These are phyloP conservation scores for Stagonosporopsis chrysanthemi DNA, from an alignment of 2,329 filamentous ascomycete species.

Conservation along the genomic window DNA sequence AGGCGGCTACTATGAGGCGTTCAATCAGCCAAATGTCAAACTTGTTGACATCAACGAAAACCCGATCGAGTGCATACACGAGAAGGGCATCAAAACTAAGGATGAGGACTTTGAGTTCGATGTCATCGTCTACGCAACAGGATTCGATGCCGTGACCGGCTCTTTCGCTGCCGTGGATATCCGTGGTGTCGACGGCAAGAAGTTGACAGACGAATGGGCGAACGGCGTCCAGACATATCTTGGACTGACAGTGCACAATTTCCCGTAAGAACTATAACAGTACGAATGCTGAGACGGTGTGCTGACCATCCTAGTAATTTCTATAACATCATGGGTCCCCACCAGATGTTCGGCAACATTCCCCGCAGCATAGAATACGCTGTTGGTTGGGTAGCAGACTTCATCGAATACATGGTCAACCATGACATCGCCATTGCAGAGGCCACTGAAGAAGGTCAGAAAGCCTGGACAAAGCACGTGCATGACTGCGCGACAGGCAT, in stretches of 20 bases:
- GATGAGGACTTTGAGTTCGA: conserved; percentile 60
- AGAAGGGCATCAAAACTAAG: conserved; percentile 57
- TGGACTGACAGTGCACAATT: conserved; percentile 34
- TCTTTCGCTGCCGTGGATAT: conserved; percentile 31
- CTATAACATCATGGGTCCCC: conserved; percentile 12
- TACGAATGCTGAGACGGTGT: background rate
- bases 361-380: conserved; percentile 55
- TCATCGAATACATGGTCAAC: conserved; percentile 46
- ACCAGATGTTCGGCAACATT: conserved; percentile 29
- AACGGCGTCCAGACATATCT: conserved; percentile 37
- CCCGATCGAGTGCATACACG: conserved; percentile 56
- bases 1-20: conserved; percentile 50
- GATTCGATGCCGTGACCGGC: conserved; percentile 53
- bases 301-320: background rate
- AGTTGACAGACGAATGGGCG: conserved; percentile 27
- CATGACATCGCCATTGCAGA: conserved; percentile 49
- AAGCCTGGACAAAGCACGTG: conserved; percentile 59
- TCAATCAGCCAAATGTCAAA: conserved; percentile 56
- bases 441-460: conserved; percentile 52
- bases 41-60: conserved; percentile 52
- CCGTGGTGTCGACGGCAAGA: conserved; percentile 22
- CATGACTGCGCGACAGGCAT: conserved; percentile 55
- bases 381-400: conserved; percentile 50
- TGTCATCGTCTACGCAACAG: conserved; percentile 58
- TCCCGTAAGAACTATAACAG: conserved; percentile 43